Evolutionary conservation across 768 basidiomycete genomes (phyloP).

Genomic region (Ramaria rubella): DNA sequence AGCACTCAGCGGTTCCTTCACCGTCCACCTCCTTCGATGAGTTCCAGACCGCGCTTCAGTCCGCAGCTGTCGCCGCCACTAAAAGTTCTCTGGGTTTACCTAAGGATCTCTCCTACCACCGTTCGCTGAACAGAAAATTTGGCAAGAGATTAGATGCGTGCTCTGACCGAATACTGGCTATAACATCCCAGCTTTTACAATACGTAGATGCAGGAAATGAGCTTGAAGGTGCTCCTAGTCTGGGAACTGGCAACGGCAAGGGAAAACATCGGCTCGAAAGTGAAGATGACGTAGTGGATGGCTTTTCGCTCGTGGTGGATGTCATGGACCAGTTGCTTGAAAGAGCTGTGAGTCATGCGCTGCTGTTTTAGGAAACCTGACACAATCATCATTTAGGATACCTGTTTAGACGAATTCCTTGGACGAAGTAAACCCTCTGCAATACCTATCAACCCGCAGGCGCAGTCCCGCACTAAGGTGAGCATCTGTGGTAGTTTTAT

Average conservation of each 20-base stretch:
- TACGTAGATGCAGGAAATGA: constrained; percentile 41
- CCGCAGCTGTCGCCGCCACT: constrained; percentile 55
- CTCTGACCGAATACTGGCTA: constrained; percentile 54
- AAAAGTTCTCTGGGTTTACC: constrained; percentile 57
- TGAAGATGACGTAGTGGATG: constrained; percentile 80
- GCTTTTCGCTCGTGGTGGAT: constrained; percentile 74
- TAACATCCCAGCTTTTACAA: constrained; percentile 59
- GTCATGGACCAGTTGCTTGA: constrained; percentile 81
- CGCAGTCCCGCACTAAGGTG: constrained; percentile 15
- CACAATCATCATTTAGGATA: constrained; percentile 53
- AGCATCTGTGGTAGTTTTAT: constrained; percentile 12
- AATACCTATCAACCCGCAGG: constrained; percentile 47
- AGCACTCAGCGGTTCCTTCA: background rate
- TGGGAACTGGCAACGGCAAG: constrained; percentile 33
- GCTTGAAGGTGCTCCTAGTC: constrained; percentile 10
- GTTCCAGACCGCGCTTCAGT: constrained; percentile 54
- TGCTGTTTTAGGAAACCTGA: background rate
- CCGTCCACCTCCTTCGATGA: constrained; percentile 35
- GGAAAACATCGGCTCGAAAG: constrained; percentile 50
- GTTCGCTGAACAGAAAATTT: constrained; percentile 70
- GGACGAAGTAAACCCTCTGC: constrained; percentile 64
- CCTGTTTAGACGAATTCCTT: constrained; percentile 69
- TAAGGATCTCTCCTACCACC: constrained; percentile 79
- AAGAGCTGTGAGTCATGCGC: constrained; percentile 51
- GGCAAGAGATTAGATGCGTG: constrained; percentile 65